Conservation (phyloP, 345 rosid species). For the Syzygium jambos region DNA sequence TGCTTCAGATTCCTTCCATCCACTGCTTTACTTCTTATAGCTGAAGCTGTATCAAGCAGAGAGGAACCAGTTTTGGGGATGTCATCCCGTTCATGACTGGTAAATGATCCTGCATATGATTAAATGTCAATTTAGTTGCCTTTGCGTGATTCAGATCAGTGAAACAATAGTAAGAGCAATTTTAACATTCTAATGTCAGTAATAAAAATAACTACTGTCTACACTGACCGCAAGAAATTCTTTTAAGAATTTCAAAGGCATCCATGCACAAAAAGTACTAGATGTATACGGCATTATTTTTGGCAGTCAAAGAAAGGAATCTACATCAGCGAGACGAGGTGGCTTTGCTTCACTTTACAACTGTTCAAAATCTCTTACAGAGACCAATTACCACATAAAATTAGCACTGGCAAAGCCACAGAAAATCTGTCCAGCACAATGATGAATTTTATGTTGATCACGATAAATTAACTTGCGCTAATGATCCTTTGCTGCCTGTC, state of each 20-base stretch:
- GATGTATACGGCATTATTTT: not conserved
- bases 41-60: not conserved
- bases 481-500: not conserved
- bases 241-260: not conserved
- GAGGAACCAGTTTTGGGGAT: not conserved
- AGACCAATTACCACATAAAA: not conserved
- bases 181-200: not conserved
- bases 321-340: not conserved
- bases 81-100: not conserved
- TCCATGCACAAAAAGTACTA: not conserved
- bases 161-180: not conserved
- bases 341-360: not conserved
- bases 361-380: not conserved
- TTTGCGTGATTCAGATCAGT: not conserved
- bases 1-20: not conserved
- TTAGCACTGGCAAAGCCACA: not conserved
- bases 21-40: not conserved
- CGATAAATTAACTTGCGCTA: not conserved
- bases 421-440: not conserved
- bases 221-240: not conserved
- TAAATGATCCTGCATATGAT: slow-evolving; percentile 2
- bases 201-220: not conserved
- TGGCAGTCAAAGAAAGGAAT: not conserved
- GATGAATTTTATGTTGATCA: not conserved
- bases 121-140: not conserved